These are phyloP conservation scores for Zopfochytrium polystomum DNA, from an alignment of 371 early-diverging fungal species.

Conservation along the genomic window DNA sequence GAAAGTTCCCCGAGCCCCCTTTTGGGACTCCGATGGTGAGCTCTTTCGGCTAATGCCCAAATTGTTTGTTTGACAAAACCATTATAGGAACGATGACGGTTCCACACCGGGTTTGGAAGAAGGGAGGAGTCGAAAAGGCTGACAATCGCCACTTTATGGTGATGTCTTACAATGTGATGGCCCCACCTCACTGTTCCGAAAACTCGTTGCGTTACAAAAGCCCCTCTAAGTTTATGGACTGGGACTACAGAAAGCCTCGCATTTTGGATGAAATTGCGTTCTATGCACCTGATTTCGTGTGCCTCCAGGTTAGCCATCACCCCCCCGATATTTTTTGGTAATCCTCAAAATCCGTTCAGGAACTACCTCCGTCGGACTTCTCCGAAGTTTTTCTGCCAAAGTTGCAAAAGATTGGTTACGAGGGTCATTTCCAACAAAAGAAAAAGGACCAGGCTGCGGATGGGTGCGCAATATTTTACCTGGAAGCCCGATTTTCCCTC, in stretches of 20 bases:
- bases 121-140: constrained; percentile 29
- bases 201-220: constrained; percentile 25
- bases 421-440: constrained; percentile 72
- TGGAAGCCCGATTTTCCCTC: constrained; percentile 24
- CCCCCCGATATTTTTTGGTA: no score
- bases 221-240: constrained; percentile 17
- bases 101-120: constrained; percentile 30
- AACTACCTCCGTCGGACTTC: constrained; percentile 76
- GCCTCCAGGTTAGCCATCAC: constrained; percentile 38
- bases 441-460: constrained; percentile 61
- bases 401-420: constrained; percentile 83
- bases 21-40: constrained; percentile 10
- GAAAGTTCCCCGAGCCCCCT: constrained; percentile 23
- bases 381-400: constrained; percentile 81
- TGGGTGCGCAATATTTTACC: constrained; percentile 96
- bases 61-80: neutral
- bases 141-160: constrained; percentile 35
- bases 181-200: constrained; percentile 36
- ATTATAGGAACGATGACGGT: constrained; percentile 22
- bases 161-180: constrained; percentile 41
- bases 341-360: no score
- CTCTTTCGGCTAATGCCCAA: no score
- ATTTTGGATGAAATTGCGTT: constrained; percentile 36
- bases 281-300: constrained; percentile 32
- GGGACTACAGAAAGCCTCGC: constrained; percentile 27